Evolutionary conservation across 1,284 basidiomycete species (phyloP).

Genomic region (Cryptococcus sp.): DNA sequence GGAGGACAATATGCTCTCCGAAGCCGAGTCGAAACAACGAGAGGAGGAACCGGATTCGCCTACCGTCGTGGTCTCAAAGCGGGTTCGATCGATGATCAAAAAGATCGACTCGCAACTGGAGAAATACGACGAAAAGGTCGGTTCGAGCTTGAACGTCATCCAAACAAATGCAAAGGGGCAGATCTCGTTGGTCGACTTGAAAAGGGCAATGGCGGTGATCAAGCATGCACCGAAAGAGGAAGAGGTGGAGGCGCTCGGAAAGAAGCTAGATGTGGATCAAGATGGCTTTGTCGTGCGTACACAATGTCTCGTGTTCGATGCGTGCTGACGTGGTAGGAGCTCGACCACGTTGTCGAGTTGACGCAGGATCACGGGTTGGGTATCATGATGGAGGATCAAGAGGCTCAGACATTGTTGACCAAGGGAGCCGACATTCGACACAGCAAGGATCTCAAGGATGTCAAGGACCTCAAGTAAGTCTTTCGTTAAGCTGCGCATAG

Average conservation of each 20-base stretch:
- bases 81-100: slow-evolving; percentile 89
- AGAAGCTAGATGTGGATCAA: slow-evolving; percentile 93
- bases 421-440: slow-evolving; percentile 45
- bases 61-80: slow-evolving; percentile 67
- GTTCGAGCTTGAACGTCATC: slow-evolving; percentile 88
- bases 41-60: slow-evolving; percentile 43
- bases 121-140: slow-evolving; percentile 87
- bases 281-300: slow-evolving; percentile 79
- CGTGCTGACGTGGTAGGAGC: slow-evolving; percentile 29
- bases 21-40: slow-evolving; percentile 55
- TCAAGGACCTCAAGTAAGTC: slow-evolving; percentile 39
- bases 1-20: slow-evolving; percentile 83
- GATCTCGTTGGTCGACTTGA: slow-evolving; percentile 83
- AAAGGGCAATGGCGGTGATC: slow-evolving; percentile 86
- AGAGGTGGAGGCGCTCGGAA: slow-evolving; percentile 78
- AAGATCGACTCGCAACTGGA: slow-evolving; percentile 91
- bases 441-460: slow-evolving; percentile 39
- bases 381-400: slow-evolving; percentile 42
- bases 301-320: background rate
- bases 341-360: slow-evolving; percentile 48
- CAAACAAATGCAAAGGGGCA: slow-evolving; percentile 85
- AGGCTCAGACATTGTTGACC: slow-evolving; percentile 38
- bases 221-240: slow-evolving; percentile 90
- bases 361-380: slow-evolving; percentile 46
- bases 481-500: background rate